phyloP scores from a whole-genome alignment of 495 filamentous ascomycete genomes.

The Chaetomium fimeti region DNA sequence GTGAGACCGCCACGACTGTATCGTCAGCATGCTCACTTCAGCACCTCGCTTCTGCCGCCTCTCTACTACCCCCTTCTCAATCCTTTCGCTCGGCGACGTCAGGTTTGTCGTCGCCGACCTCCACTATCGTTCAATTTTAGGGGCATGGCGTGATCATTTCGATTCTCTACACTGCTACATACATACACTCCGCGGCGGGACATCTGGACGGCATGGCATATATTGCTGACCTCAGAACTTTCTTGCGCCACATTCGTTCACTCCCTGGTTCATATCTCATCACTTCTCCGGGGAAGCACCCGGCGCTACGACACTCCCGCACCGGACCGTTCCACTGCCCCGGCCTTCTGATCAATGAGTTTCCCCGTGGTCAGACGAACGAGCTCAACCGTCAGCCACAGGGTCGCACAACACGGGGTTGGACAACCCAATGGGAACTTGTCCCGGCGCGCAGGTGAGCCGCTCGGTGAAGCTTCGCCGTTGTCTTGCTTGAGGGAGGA shows the following conservation, averaged over 20 bases:
- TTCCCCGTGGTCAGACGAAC: constrained; percentile 25
- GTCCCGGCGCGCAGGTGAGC: constrained; percentile 15
- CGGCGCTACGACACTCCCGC: background rate
- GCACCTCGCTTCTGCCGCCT: background rate
- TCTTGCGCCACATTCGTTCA: background rate
- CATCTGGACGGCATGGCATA: background rate
- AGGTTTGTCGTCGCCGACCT: background rate
- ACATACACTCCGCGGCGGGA: too few relatives aligned
- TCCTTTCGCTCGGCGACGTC: background rate
- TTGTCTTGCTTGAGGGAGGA: background rate
- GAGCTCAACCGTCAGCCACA: constrained; percentile 5
- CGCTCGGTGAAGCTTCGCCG: constrained; percentile 14
- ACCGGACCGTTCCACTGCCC: constrained; percentile 33
- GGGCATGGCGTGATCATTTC: background rate
- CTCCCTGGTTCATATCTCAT: background rate
- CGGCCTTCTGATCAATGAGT: constrained; percentile 15
- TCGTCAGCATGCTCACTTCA: background rate
- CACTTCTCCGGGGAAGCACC: constrained; percentile 23
- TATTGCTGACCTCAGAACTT: constrained; percentile 19
- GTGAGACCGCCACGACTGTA: background rate
- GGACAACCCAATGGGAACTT: constrained; percentile 6
- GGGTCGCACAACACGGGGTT: background rate
- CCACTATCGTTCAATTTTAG: background rate
- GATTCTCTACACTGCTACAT: too few relatives aligned
- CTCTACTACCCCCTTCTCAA: background rate